Evolutionary conservation across 148 eudicot species (phyloP).

Genomic region (Talinum fruticosum): DNA sequence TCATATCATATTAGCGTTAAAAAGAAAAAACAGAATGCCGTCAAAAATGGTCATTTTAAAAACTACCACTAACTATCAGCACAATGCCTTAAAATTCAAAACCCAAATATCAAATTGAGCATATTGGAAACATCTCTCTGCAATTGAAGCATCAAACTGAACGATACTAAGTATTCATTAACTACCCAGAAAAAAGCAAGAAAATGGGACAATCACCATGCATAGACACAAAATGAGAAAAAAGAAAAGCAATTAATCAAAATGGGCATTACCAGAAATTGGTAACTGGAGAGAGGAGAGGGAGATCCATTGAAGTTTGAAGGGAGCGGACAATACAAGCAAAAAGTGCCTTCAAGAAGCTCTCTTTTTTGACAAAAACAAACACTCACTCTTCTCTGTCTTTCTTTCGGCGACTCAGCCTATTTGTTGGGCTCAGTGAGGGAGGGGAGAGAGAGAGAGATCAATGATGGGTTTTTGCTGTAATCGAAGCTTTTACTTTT

Average conservation of each 20-base stretch:
- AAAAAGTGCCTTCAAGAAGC: constrained; percentile 18
- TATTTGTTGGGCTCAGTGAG: constrained; percentile 4
- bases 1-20: constrained; percentile 14
- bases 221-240: not conserved
- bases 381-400: not conserved
- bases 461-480: constrained; percentile 20
- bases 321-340: not conserved
- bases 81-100: not conserved
- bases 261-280: constrained; percentile 30
- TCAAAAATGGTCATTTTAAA: not conserved
- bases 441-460: constrained; percentile 1
- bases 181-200: constrained; percentile 10
- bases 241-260: constrained; percentile 7
- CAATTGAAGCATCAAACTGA: constrained; percentile 8
- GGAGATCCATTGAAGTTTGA: not conserved
- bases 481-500: not conserved
- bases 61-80: not conserved
- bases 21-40: too few species aligned
- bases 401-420: constrained; percentile 24
- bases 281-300: not conserved
- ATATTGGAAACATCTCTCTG: not conserved
- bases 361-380: not conserved
- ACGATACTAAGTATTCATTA: not conserved
- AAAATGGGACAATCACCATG: not conserved
- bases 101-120: constrained; percentile 20